Evolutionary conservation across 2,329 filamentous ascomycete species (phyloP).

Genomic region (Sclerotinia nivalis): DNA sequence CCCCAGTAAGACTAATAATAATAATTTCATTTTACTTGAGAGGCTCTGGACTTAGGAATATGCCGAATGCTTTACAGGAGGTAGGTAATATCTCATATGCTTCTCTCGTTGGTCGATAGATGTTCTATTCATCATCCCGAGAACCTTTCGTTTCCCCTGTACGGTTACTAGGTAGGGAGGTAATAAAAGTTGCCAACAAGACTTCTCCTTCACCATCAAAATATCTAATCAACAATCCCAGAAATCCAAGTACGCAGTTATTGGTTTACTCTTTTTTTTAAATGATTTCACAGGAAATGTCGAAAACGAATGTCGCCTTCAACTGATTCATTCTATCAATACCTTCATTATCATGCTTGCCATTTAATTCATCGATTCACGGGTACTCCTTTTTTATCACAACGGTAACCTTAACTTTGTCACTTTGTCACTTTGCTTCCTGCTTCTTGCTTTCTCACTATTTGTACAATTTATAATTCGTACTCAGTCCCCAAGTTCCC

Average conservation of each 20-base stretch:
- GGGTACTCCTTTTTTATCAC: not conserved
- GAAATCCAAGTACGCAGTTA: too few species aligned
- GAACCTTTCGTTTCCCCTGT: not conserved
- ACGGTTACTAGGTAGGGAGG: not conserved
- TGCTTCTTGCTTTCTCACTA: not conserved
- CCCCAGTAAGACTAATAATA: too few species aligned
- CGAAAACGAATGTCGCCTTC: too few species aligned
- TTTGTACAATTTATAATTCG: not conserved
- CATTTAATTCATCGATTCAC: not conserved
- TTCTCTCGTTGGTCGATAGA: not conserved
- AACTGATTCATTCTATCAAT: not conserved
- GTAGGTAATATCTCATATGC: not conserved
- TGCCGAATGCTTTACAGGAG: not conserved
- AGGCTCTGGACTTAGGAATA: too few species aligned
- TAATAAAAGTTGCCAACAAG: slow-evolving; percentile 10
- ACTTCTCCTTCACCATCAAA: too few species aligned
- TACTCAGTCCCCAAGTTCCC: not conserved
- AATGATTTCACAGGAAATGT: too few species aligned
- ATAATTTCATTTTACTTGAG: too few species aligned
- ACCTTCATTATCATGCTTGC: not conserved
- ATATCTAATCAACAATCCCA: too few species aligned
- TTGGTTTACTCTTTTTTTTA: too few species aligned
- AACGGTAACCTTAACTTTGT: not conserved
- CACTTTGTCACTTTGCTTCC: not conserved
- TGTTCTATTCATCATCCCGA: not conserved